phyloP scores from a whole-genome alignment of 2,329 filamentous ascomycete genomes.

The Paecilomyces variotii region DNA sequence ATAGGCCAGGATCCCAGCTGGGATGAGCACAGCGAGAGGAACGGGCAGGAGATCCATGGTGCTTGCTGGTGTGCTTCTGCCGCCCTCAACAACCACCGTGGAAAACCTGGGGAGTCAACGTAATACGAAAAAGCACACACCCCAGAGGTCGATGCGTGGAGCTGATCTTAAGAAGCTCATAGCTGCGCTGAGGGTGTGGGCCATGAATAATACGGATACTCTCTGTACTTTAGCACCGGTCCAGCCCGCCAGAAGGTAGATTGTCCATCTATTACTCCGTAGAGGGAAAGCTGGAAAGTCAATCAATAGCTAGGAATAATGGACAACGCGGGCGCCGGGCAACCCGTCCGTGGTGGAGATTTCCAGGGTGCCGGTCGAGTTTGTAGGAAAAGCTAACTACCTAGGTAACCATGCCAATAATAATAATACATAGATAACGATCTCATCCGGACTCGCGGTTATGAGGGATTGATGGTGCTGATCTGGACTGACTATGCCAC shows the following conservation, averaged over 20 bases:
- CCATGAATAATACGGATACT: background rate
- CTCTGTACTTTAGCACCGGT: background rate
- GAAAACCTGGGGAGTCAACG: background rate
- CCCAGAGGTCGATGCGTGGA: background rate
- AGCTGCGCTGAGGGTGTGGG: background rate
- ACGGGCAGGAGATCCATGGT: background rate
- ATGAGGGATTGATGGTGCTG: too few species aligned
- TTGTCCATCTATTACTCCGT: background rate
- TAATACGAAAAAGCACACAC: background rate
- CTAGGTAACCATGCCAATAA: background rate
- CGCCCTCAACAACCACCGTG: background rate
- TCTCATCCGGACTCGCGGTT: too few species aligned
- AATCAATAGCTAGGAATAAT: background rate
- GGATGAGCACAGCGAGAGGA: background rate
- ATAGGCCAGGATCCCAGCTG: slow-evolving; percentile 1
- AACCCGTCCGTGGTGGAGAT: background rate
- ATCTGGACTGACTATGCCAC: too few species aligned
- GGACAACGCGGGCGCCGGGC: background rate
- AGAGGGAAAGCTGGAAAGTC: background rate
- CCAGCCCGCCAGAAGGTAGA: background rate
- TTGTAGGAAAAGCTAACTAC: background rate
- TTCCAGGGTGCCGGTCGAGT: background rate
- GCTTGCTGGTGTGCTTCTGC: background rate
- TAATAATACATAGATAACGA: too few species aligned
- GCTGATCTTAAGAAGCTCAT: background rate